A percentile compares a stretch with the other conserved stretches of the same genome.
phyloP scores from a whole-genome alignment of 352 stramenopile genomes.

The Phytophthora pisi region DNA sequence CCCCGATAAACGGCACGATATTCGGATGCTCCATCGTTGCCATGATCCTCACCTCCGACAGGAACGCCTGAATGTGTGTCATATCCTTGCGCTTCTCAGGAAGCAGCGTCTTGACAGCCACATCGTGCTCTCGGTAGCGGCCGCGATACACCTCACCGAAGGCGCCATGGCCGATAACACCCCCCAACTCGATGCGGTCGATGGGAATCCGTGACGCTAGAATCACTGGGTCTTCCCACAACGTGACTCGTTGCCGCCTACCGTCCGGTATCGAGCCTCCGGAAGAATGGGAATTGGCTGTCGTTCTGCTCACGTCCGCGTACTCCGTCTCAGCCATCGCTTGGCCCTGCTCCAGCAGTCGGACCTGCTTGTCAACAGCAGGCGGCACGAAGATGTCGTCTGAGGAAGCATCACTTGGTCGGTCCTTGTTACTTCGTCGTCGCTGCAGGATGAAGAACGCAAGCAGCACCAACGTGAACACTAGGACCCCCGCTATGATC shows the following conservation, averaged over 20 bases:
- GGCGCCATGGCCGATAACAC: slow-evolving; percentile 33
- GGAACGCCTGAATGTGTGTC: slow-evolving; percentile 42
- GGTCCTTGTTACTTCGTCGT: slow-evolving; percentile 5
- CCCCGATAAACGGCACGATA: slow-evolving; percentile 58
- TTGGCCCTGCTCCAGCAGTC: not conserved
- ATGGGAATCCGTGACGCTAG: slow-evolving; percentile 35
- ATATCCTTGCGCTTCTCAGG: slow-evolving; percentile 51
- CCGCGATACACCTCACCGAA: slow-evolving; percentile 44
- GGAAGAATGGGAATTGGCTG: slow-evolving; percentile 20
- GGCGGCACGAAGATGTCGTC: slow-evolving; percentile 7
- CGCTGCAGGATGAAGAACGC: slow-evolving; percentile 21
- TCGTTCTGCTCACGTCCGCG: slow-evolving; percentile 6
- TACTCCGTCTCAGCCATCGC: slow-evolving; percentile 5
- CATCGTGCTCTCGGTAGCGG: slow-evolving; percentile 38
- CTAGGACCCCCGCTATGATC: slow-evolving; percentile 12
- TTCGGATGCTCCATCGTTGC: slow-evolving; percentile 54
- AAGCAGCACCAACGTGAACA: slow-evolving; percentile 24
- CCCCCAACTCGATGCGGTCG: slow-evolving; percentile 32
- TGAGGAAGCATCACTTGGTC: not conserved
- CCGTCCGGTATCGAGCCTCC: slow-evolving; percentile 26
- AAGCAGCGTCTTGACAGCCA: slow-evolving; percentile 45
- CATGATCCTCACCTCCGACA: slow-evolving; percentile 50
- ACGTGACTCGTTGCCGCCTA: slow-evolving; percentile 24
- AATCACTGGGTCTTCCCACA: slow-evolving; percentile 34
- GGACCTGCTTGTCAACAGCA: slow-evolving; percentile 6